These are phyloP conservation scores for Stropharia rugosoannulata DNA, from an alignment of 768 basidiomycete species.

Conservation along the genomic window DNA sequence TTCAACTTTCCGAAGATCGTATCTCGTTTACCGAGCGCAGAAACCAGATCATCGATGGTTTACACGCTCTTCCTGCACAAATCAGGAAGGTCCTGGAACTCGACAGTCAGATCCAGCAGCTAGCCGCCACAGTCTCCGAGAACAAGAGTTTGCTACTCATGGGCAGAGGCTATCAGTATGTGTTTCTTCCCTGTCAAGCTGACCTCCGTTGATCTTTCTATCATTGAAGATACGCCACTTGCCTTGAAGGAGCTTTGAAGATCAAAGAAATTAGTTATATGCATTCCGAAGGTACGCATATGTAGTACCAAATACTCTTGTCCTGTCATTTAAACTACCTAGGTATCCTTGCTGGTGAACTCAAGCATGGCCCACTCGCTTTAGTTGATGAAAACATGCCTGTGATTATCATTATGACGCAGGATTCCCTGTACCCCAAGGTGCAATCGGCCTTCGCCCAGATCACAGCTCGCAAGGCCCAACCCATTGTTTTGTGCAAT, in stretches of 20 bases:
- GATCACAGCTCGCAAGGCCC: slow-evolving; percentile 96
- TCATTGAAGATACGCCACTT: slow-evolving; percentile 77
- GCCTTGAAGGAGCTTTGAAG: slow-evolving; percentile 96
- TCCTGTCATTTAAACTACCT: slow-evolving; percentile 10
- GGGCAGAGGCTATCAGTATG: slow-evolving; percentile 96
- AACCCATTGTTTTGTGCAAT: slow-evolving; percentile 93
- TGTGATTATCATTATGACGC: slow-evolving; percentile 99
- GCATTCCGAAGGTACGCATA: slow-evolving; percentile 64
- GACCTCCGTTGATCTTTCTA: neutral
- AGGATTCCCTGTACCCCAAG: slow-evolving; percentile 97
- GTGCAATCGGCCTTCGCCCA: slow-evolving; percentile 95
- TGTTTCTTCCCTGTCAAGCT: slow-evolving; percentile 12
- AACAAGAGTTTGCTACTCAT: slow-evolving; percentile 92
- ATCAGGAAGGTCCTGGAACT: slow-evolving; percentile 85
- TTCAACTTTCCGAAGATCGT: slow-evolving; percentile 96
- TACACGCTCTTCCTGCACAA: slow-evolving; percentile 86
- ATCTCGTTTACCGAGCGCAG: slow-evolving; percentile 90
- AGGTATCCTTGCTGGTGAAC: slow-evolving; percentile 96
- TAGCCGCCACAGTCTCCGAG: slow-evolving; percentile 77
- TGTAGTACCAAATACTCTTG: neutral
- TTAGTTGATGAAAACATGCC: slow-evolving; percentile 98
- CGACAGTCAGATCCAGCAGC: slow-evolving; percentile 74
- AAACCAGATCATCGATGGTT: slow-evolving; percentile 89
- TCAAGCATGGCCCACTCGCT: slow-evolving; percentile 98
- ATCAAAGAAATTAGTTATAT: slow-evolving; percentile 99